These are phyloP conservation scores for Crithidia acanthocephali DNA, from an alignment of 208 protist genomes.

Conservation along the genomic window DNA sequence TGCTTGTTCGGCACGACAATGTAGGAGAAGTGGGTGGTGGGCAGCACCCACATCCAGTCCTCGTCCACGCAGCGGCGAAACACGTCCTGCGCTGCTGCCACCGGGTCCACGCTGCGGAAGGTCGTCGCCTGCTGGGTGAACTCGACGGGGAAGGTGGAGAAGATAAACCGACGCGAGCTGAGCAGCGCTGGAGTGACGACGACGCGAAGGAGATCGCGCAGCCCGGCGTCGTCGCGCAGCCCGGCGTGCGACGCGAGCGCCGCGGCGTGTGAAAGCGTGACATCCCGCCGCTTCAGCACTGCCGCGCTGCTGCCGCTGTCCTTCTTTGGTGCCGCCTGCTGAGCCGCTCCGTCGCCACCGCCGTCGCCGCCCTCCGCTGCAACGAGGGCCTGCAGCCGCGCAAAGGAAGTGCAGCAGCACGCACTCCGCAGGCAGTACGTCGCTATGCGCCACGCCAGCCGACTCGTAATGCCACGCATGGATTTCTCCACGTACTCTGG, in stretches of 20 bases:
- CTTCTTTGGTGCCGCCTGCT: no score
- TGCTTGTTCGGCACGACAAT: slow-evolving; percentile 55
- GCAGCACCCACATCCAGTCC: slow-evolving; percentile 80
- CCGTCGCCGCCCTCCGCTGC: not conserved
- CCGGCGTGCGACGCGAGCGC: not conserved
- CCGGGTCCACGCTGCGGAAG: slow-evolving; percentile 54
- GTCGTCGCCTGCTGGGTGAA: slow-evolving; percentile 78
- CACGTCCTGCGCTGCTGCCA: slow-evolving; percentile 55
- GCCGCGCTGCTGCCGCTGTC: not conserved
- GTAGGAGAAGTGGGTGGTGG: slow-evolving; percentile 39
- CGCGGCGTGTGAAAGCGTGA: slow-evolving; percentile 21
- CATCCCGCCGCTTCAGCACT: slow-evolving; percentile 8
- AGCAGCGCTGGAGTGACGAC: slow-evolving; percentile 70
- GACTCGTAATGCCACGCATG: slow-evolving; percentile 19
- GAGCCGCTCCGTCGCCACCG: not conserved
- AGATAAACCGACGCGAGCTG: slow-evolving; percentile 51
- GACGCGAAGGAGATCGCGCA: slow-evolving; percentile 50
- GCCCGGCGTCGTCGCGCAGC: slow-evolving; percentile 32
- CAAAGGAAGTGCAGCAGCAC: slow-evolving; percentile 20
- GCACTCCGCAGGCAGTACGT: slow-evolving; percentile 31
- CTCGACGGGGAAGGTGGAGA: slow-evolving; percentile 60
- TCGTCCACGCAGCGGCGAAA: slow-evolving; percentile 76
- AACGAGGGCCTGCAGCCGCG: slow-evolving; percentile 14
- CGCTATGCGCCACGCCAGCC: slow-evolving; percentile 27
- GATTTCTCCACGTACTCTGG: slow-evolving; percentile 15